Base-by-base conservation (phyloP, 176 grass and related monocot species). In the Panicum miliaceum region DNA sequence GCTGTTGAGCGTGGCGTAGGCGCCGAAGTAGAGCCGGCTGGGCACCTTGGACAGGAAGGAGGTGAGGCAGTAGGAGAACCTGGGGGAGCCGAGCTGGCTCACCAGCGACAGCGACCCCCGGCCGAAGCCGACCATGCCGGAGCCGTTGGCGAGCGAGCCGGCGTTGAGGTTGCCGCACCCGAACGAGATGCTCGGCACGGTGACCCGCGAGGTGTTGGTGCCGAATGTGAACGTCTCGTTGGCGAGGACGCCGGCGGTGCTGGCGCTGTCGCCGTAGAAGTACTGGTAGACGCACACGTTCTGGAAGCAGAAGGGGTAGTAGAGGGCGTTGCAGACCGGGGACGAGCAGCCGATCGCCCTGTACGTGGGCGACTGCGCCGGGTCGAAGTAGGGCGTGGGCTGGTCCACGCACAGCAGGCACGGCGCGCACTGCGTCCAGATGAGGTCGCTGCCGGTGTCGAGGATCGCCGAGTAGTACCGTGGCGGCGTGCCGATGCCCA, bases 51-150 rank as follows among this genome's bases (percentile, higher is more conserved):
- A 76, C 22, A 83, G 22, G 22, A 94, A 89, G 13, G 82, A 82
- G 64, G 94, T 97, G 73, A 97, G 88, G 67, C 94, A 97, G 71
- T 97, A 94, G 56, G 94, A 88, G 85, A 97, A 97, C 75, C 81
- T 89, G 12, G 43, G 46, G 1, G 40, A 41, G 14, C 73, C 65
- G 8, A 97, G 46, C 71, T 97, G 94, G 76, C 84, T 91, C 0
- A 90, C 76, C 69, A 97, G 84, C 15, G 92, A 97, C 61, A 94
- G 75, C 7, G 90, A 22, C 0, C 92, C 92, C 4, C 88, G 86
- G 23, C 92, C 94, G 68, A 97, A 90, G 6, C 94, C 94, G n/a
- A 94, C 90, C 90, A 94, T 94, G 74, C 94, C 92, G 12, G 94
- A 94, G 50, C 88, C 72, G 35, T 97, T 94, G 77, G 70, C 81